Percentiles rank a stretch among this genome's conserved stretches.
Evolutionary conservation across 1,284 basidiomycete genomes (phyloP).

Genomic region (Fomitopsis palustris): DNA sequence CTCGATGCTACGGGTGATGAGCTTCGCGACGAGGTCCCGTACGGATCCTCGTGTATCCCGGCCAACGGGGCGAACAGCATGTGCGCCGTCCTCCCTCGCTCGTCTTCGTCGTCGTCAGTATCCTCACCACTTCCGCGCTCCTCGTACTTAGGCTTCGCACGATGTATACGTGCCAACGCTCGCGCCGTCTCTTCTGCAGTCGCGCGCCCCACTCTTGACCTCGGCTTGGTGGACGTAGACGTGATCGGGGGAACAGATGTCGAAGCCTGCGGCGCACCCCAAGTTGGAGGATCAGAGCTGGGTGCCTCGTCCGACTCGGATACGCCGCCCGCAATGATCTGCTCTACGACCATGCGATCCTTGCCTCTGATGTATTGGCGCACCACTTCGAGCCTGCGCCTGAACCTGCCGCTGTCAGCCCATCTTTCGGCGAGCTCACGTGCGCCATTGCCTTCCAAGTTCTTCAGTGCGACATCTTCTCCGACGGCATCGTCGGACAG

Average conservation of each 20-base stretch:
- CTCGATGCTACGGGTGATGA: slow-evolving; percentile 6
- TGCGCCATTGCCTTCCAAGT: slow-evolving; percentile 54
- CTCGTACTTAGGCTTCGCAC: slow-evolving; percentile 4
- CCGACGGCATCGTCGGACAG: slow-evolving; percentile 23
- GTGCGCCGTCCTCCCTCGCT: slow-evolving; percentile 17
- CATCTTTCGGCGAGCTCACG: slow-evolving; percentile 43
- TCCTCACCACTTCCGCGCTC: slow-evolving; percentile 21
- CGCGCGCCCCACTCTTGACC: slow-evolving; percentile 17
- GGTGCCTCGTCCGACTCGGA: slow-evolving; percentile 3
- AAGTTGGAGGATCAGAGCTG: slow-evolving; percentile 5
- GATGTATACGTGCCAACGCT: slow-evolving; percentile 21
- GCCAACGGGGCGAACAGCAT: slow-evolving; percentile 18
- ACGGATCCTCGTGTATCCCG: slow-evolving; percentile 8
- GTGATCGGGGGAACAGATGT: not conserved
- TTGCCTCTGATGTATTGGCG: slow-evolving; percentile 37
- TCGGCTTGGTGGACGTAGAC: not conserved
- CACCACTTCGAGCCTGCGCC: slow-evolving; percentile 41
- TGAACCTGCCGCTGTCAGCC: slow-evolving; percentile 46
- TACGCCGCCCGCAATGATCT: slow-evolving; percentile 17
- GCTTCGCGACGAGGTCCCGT: slow-evolving; percentile 3
- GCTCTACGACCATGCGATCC: slow-evolving; percentile 23
- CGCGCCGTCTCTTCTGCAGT: slow-evolving; percentile 16
- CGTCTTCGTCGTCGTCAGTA: slow-evolving; percentile 21
- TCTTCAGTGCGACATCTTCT: slow-evolving; percentile 50
- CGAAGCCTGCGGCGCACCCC: not conserved